phyloP scores from a whole-genome alignment of 208 protist genomes.

The Trypanosoma rangeli region DNA sequence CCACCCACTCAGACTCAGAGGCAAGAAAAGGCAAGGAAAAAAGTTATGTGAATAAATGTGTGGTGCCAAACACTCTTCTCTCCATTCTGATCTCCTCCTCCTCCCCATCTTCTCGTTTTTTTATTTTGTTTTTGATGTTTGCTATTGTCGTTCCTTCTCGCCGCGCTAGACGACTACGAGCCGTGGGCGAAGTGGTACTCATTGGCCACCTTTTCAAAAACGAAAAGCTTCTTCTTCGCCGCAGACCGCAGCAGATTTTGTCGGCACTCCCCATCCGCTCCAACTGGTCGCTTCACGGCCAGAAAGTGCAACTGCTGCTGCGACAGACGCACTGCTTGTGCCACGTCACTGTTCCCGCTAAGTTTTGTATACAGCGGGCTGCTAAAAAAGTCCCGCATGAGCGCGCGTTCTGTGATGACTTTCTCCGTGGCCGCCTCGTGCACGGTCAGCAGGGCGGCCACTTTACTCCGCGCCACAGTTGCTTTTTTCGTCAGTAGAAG shows the following conservation, averaged over 20 bases:
- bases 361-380: slow-evolving; percentile 48
- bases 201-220: slow-evolving; percentile 68
- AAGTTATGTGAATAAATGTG: too few relatives aligned
- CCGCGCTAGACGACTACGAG: slow-evolving; percentile 2
- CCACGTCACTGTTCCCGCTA: slow-evolving; percentile 24
- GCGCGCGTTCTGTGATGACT: slow-evolving; percentile 37
- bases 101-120: slow-evolving; percentile 1
- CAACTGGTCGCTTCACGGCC: slow-evolving; percentile 42
- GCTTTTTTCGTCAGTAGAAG: slow-evolving; percentile 34
- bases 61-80: not conserved
- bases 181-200: slow-evolving; percentile 57
- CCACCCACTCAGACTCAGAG: not conserved
- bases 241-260: slow-evolving; percentile 34
- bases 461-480: not conserved
- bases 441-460: slow-evolving; percentile 58
- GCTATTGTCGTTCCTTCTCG: not conserved
- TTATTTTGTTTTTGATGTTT: slow-evolving; percentile 3
- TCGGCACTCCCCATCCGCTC: slow-evolving; percentile 7
- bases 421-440: slow-evolving; percentile 47
- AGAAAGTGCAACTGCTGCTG: slow-evolving; percentile 58
- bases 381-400: slow-evolving; percentile 68
- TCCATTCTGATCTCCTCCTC: not conserved
- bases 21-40: too few relatives aligned
- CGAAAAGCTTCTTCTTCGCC: slow-evolving; percentile 38
- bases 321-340: slow-evolving; percentile 28